Percentiles rank a stretch among this genome's conserved stretches.
Evolutionary conservation across 2,329 filamentous ascomycete species (phyloP).

Genomic region (Tolypocladium amazonense): DNA sequence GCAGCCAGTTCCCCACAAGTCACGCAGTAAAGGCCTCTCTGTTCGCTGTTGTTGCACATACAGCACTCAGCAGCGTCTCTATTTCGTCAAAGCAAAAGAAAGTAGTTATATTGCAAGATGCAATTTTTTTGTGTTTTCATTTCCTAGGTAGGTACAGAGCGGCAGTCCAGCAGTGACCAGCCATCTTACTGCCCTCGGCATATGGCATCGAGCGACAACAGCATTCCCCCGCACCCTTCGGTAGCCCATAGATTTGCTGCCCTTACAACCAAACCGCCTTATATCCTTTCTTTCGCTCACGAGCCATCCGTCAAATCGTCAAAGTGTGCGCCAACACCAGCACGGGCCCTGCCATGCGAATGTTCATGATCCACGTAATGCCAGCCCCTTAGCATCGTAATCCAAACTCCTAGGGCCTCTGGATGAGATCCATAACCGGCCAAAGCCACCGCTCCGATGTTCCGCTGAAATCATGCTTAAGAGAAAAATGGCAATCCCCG

Average conservation of each 20-base stretch:
- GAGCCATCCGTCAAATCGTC: constrained; percentile 1
- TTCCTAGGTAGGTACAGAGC: too few relatives aligned
- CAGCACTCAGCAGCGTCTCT: not conserved
- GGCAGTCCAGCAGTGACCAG: not conserved
- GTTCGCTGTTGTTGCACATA: too few relatives aligned
- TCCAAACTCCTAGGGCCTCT: constrained; percentile 12
- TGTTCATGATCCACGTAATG: constrained; percentile 9
- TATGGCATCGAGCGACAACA: not conserved
- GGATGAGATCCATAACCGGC: constrained; percentile 3
- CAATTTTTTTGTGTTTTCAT: not conserved
- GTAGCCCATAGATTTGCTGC: not conserved
- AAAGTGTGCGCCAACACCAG: not conserved
- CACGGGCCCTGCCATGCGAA: not conserved
- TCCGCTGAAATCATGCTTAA: constrained; percentile 5
- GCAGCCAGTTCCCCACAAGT: too few relatives aligned
- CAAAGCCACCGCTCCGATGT: constrained; percentile 6
- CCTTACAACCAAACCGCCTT: not conserved
- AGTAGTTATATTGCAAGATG: not conserved
- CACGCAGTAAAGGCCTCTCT: too few relatives aligned
- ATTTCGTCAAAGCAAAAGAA: too few relatives aligned
- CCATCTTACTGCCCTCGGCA: not conserved
- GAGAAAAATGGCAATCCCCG: not conserved
- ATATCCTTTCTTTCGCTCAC: not conserved
- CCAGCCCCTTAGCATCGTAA: constrained; percentile 7
- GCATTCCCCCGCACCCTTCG: not conserved